Evolutionary conservation across 2,329 filamentous ascomycete species (phyloP), one percentile per base, ranked within the genome.

Genomic region (Rosellinia necatrix): DNA sequence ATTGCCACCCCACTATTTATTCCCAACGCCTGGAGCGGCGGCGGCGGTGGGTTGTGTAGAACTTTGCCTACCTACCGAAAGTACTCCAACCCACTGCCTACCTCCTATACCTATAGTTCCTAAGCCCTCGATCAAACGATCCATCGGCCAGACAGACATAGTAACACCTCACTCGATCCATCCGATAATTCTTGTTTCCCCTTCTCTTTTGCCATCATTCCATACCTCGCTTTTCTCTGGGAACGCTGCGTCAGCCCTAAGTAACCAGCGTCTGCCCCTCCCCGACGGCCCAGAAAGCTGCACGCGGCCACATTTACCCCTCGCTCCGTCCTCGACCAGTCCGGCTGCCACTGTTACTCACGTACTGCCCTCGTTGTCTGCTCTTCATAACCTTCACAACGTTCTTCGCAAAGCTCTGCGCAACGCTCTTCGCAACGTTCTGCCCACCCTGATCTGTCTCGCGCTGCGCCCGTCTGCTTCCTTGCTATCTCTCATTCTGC

Each of bases 1-100:
- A 64, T 65, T 58, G 61, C 63, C 61, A 56, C 61, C 53, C 48
- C 47, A 35, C 50, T 25, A 24, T 8, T 5, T 15, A 5, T 29
- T 49, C 49, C 42, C 38, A 49, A 49, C 56, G 30, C 48, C 37
- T 15, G 8, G 25, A 9, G 32, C 12, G 17, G 6, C 6, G 13
- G 12, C 32, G 13, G 8, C 43, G 6, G 50, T 46, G 46, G 17
- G 35, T 35, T 49, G 40, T 42, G 27, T 42, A 44, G 19, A 9
- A 22, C 10, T 21, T 41, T 29, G 25, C n/a, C 25, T 22, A 41
- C 41, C 24, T 44, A 30, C 24, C 24, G 21, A 43, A 49, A 59
- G 56, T 38, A 53, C 48, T 40, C 42, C n/a, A n/a, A n/a, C n/a
- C n/a, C n/a, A n/a, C n/a, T 44, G 27, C 38, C 32, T 30, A 22